phyloP scores from a whole-genome alignment of 257 asterid species.

The Solanum habrochaites region DNA sequence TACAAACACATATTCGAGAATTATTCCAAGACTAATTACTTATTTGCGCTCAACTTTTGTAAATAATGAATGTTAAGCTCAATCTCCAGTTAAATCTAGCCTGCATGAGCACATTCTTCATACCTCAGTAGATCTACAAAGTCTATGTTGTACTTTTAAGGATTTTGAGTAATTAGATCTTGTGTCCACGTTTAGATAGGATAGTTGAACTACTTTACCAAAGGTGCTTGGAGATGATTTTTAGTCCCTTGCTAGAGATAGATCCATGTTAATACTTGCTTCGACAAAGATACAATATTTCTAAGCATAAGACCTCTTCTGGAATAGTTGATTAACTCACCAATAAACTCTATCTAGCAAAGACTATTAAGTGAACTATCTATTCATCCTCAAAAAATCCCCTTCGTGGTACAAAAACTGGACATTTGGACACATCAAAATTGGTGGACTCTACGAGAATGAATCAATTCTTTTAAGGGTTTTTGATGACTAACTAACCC shows the following conservation, averaged over 20 bases:
- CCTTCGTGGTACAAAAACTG: background rate
- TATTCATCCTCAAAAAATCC: background rate
- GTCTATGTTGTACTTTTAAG: background rate
- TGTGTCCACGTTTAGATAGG: background rate
- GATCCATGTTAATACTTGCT: background rate
- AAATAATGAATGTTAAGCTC: too few species aligned
- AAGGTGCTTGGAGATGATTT: too few species aligned
- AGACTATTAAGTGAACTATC: background rate
- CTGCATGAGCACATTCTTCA: background rate
- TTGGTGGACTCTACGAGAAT: background rate
- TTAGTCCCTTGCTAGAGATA: background rate
- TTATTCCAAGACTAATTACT: too few species aligned
- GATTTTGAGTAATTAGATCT: background rate
- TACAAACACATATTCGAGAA: too few species aligned
- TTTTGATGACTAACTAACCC: too few species aligned
- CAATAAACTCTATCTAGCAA: background rate
- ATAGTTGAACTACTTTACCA: background rate
- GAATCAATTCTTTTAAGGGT: background rate
- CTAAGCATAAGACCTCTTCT: background rate
- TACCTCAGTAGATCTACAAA: too few species aligned
- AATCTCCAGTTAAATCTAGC: too few species aligned
- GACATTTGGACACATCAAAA: background rate
- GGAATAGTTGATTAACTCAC: too few species aligned
- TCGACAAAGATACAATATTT: too few species aligned
- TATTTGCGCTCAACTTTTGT: too few species aligned